A percentile compares a stretch with the other conserved stretches of the same genome.
Evolutionary conservation across 2,329 filamentous ascomycete species (phyloP).

Genomic region (Ceratocystis ficicola): DNA sequence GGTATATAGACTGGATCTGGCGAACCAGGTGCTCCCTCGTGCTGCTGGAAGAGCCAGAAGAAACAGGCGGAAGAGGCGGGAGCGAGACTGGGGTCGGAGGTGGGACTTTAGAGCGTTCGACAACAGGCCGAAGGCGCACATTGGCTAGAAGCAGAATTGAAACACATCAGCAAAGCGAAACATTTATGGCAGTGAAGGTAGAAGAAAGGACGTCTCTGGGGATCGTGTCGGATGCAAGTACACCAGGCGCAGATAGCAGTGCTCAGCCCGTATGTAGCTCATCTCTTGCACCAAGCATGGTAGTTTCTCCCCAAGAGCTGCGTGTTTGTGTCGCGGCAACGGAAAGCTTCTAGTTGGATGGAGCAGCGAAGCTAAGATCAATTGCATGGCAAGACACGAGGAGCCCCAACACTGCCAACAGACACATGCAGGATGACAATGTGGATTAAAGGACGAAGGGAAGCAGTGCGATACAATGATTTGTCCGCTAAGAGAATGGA

Average conservation of each 20-base stretch:
- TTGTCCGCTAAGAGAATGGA: neutral
- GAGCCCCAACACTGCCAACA: neutral
- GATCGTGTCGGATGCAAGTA: too few relatives aligned
- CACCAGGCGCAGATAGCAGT: too few relatives aligned
- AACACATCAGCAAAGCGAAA: neutral
- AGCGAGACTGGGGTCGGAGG: constrained; percentile 44
- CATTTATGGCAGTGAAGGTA: neutral
- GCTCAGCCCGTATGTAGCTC: too few relatives aligned
- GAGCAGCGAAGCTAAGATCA: neutral
- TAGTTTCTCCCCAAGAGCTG: neutral
- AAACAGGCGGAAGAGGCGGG: constrained; percentile 28
- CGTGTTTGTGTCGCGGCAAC: neutral
- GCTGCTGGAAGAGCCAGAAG: constrained; percentile 26
- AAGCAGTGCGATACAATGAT: neutral
- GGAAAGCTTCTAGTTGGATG: neutral
- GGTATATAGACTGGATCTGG: constrained; percentile 43
- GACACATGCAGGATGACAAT: neutral
- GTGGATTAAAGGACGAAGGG: neutral
- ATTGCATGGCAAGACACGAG: neutral
- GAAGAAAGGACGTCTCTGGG: neutral
- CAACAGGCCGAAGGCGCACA: constrained; percentile 24
- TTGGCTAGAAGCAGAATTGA: constrained; percentile 14
- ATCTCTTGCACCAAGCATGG: neutral
- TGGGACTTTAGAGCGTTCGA: constrained; percentile 42
- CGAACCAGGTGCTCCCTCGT: constrained; percentile 34